phyloP scores from a whole-genome alignment of 768 basidiomycete species.

The Mycena vitilis region DNA sequence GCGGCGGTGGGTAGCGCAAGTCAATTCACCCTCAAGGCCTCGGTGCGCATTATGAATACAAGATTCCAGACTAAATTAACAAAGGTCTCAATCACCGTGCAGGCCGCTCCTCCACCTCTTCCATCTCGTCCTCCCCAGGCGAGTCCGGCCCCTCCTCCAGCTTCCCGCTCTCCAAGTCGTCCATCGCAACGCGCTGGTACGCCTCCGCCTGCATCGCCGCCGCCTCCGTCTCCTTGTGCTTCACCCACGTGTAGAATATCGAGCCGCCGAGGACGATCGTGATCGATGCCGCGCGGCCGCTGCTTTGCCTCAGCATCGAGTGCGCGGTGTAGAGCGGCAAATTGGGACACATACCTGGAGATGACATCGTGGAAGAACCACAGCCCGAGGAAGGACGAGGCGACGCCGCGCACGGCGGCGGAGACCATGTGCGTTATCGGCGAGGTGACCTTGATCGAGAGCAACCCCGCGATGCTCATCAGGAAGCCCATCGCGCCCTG shows the following conservation, averaged over 20 bases:
- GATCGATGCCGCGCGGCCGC: slow-evolving; percentile 72
- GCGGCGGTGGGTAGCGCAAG: too few relatives aligned
- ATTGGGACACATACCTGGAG: slow-evolving; percentile 60
- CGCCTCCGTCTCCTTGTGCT: slow-evolving; percentile 61
- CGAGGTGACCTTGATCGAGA: slow-evolving; percentile 85
- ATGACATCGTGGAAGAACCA: slow-evolving; percentile 73
- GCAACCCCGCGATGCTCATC: slow-evolving; percentile 78
- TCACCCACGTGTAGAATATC: slow-evolving; percentile 75
- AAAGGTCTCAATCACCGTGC: too few relatives aligned
- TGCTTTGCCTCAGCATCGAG: slow-evolving; percentile 38
- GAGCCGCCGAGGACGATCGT: slow-evolving; percentile 71
- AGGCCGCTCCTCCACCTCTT: slow-evolving; percentile 4
- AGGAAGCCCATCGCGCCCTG: slow-evolving; percentile 79
- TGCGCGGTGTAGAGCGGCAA: too few relatives aligned
- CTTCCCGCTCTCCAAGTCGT: slow-evolving; percentile 61
- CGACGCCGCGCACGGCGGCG: slow-evolving; percentile 80
- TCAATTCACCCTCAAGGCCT: too few relatives aligned
- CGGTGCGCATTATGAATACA: too few relatives aligned
- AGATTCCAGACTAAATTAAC: too few relatives aligned
- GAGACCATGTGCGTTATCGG: slow-evolving; percentile 87
- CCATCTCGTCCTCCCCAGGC: neutral
- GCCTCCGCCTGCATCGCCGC: slow-evolving; percentile 27
- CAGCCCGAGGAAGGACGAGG: slow-evolving; percentile 71
- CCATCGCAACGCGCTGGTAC: slow-evolving; percentile 61
- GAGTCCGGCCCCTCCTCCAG: slow-evolving; percentile 4